phyloP scores from a whole-genome alignment of 1,284 basidiomycete species.

The Exobasidium cylindrosporum region DNA sequence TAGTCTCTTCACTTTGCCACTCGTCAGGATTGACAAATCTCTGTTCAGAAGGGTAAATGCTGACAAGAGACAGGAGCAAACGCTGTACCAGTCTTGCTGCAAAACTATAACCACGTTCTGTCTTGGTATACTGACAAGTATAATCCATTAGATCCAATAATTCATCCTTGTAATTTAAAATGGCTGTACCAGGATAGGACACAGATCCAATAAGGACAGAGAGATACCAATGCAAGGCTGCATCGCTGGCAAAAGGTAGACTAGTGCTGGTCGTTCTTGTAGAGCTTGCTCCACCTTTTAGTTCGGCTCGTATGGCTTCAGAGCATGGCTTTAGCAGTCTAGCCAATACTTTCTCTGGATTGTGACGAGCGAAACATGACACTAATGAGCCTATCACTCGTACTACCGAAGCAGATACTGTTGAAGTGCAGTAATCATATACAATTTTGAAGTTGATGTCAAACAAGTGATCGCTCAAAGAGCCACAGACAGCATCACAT shows the following conservation, averaged over 20 bases:
- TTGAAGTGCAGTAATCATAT: slow-evolving; percentile 74
- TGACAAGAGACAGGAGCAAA: slow-evolving; percentile 71
- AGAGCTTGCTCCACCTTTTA: slow-evolving; percentile 88
- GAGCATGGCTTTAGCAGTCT: slow-evolving; percentile 78
- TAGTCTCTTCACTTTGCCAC: slow-evolving; percentile 77
- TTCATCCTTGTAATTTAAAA: slow-evolving; percentile 69
- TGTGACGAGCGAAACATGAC: slow-evolving; percentile 76
- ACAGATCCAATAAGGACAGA: slow-evolving; percentile 49
- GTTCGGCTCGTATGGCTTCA: slow-evolving; percentile 76
- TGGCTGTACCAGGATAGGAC: slow-evolving; percentile 32
- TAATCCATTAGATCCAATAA: slow-evolving; percentile 69
- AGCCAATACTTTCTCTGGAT: slow-evolving; percentile 72
- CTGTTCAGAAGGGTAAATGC: slow-evolving; percentile 76
- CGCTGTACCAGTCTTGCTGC: slow-evolving; percentile 77
- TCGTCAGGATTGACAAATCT: slow-evolving; percentile 80
- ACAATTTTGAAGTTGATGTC: slow-evolving; percentile 81
- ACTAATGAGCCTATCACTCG: slow-evolving; percentile 85
- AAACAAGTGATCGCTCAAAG: slow-evolving; percentile 82
- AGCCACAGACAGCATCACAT: slow-evolving; percentile 78
- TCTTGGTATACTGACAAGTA: slow-evolving; percentile 75
- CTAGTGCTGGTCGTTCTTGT: slow-evolving; percentile 81
- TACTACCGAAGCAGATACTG: slow-evolving; percentile 73
- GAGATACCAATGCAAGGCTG: slow-evolving; percentile 84
- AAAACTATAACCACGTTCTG: slow-evolving; percentile 83
- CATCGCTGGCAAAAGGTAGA: slow-evolving; percentile 80